Evolutionary conservation across 805 yeast genomes (phyloP), one percentile per base, ranked within the genome.

Genomic region (Monosporozyma solicola): DNA sequence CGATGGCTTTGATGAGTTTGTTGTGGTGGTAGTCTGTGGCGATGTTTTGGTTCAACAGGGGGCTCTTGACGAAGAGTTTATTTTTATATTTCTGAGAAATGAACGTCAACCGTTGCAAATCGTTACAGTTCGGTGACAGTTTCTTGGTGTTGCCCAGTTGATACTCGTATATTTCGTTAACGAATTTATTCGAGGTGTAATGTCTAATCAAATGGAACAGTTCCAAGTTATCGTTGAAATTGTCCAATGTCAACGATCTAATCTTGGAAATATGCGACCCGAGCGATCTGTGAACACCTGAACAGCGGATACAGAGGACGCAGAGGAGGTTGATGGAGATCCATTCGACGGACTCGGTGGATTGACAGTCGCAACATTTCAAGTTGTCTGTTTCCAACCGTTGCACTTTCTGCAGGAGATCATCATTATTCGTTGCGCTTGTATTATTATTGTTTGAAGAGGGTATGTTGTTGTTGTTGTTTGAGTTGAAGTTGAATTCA

Each of bases 201-300:
- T 79, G 71, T 52, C 69, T 69, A 5, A 91, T 71, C 16, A 89
- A 71, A 11, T 78, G 74, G 15, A 78, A 70, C 4, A 79, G 63
- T 59, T 90, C 97, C 13, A 73, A 73, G 20, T 54, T 53, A 2
- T 81, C 78, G 60, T 83, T 77, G 22, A 72, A 78, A 31, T 79
- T 78, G 64, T 91, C 97, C 47, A 87, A 71, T n/a, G 80, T 83
- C 51, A 91, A 72, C 0, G 96, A 87, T 57, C 87, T 75, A 3
- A 91, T 80, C 63, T 85, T 88, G 6, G 94, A 80, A 4, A 89
- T 76, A 57, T 85, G 90, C 0, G 95, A 76, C 0, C 97, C 97
- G 64, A 92, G 68, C 22, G 88, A 83, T 52, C 97, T 74, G 67
- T 91, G 97, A n/a, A 84, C 82, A 0, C 95, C 90, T 0, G 96